These are phyloP conservation scores for Apophysomyces elegans DNA, from an alignment of 371 early-diverging fungal genomes.

Conservation along the genomic window DNA sequence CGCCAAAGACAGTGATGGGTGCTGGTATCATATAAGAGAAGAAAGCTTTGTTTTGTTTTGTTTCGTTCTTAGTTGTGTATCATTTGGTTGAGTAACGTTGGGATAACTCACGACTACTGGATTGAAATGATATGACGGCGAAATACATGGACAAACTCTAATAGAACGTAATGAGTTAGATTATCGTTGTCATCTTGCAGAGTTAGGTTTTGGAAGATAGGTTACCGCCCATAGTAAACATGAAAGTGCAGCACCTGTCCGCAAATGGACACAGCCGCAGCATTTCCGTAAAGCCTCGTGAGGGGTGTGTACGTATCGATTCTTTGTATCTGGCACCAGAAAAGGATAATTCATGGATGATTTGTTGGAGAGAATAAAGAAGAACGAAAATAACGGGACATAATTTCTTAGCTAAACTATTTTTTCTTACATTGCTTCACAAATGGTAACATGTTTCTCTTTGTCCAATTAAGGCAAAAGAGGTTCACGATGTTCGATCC, in stretches of 20 bases:
- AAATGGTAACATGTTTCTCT: conserved; percentile 6
- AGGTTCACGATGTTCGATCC: not conserved
- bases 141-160: conserved; percentile 53
- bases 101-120: conserved; percentile 43
- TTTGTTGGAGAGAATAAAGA: not conserved
- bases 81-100: not conserved
- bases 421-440: not conserved
- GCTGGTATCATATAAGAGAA: conserved; percentile 36
- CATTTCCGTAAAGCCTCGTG: conserved; percentile 39
- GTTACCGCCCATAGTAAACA: conserved; percentile 53
- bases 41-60: conserved; percentile 34
- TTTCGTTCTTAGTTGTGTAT: not conserved
- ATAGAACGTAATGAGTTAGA: not conserved
- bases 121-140: conserved; percentile 48
- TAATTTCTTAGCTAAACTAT: not conserved
- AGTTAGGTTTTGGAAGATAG: not conserved
- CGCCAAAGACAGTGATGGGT: conserved; percentile 45
- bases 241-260: conserved; percentile 40
- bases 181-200: no score
- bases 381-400: not conserved
- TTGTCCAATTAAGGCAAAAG: conserved; percentile 6
- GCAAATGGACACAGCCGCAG: conserved; percentile 55
- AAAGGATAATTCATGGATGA: conserved; percentile 12
- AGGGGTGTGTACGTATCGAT: conserved; percentile 24
- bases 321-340: conserved; percentile 18